Evolutionary conservation across 768 basidiomycete species (phyloP).

Genomic region (Tubosaeta sp.): DNA sequence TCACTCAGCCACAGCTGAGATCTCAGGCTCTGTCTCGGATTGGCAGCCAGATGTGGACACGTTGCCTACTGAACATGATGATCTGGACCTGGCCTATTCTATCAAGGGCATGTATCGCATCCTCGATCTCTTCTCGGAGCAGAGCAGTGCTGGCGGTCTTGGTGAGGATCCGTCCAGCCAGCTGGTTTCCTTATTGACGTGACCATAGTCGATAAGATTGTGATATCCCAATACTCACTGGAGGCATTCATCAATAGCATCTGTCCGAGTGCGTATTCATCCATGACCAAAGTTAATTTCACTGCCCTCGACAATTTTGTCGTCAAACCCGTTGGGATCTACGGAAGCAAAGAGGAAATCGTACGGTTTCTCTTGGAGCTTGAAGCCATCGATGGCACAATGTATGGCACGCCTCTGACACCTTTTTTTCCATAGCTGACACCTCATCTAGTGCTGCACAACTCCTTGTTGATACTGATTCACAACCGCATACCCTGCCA

Average conservation of each 20-base stretch:
- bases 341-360: slow-evolving; percentile 52
- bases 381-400: slow-evolving; percentile 33
- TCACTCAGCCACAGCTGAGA: not conserved
- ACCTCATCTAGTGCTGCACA: slow-evolving; percentile 4
- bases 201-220: slow-evolving; percentile 53
- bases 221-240: slow-evolving; percentile 52
- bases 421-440: not conserved
- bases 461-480: slow-evolving; percentile 12
- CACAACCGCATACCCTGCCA: not conserved
- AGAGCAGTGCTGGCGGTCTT: slow-evolving; percentile 41
- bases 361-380: slow-evolving; percentile 39
- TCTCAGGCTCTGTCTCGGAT: not conserved
- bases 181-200: not conserved
- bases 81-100: slow-evolving; percentile 20
- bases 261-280: slow-evolving; percentile 47
- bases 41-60: slow-evolving; percentile 18
- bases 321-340: slow-evolving; percentile 52
- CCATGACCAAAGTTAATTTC: slow-evolving; percentile 46
- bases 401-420: slow-evolving; percentile 29
- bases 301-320: slow-evolving; percentile 12
- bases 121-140: too few relatives aligned
- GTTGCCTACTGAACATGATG: not conserved
- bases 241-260: slow-evolving; percentile 44
- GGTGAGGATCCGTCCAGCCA: slow-evolving; percentile 30
- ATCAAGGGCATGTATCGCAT: slow-evolving; percentile 30